Evolutionary conservation across 2,329 filamentous ascomycete genomes (phyloP), one percentile per base, ranked within the genome.

Genomic region (Apiospora pterosperma): DNA sequence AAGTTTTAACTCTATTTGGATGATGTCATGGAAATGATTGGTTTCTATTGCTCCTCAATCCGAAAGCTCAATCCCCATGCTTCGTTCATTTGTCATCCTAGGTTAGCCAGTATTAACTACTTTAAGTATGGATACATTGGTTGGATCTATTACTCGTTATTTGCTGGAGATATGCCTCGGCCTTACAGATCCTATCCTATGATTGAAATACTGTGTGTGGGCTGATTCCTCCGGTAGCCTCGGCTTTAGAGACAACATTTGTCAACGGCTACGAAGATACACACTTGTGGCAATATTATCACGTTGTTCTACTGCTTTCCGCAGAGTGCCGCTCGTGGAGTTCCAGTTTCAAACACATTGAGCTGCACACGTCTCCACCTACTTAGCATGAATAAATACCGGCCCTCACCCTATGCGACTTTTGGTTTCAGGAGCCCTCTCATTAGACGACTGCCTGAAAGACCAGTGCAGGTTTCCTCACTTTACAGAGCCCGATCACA

Each of bases 341-440:
- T 39, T 19, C 58, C 7, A 23, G 58, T 60, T 60, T 36, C 34
- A 23, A 38, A 39, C 58, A 25, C 58, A 23, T 60, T 23, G 34
- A 25, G 34, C 58, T 38, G 58, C 11, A 25, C n/a, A 38, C 21
- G 41, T 16, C 60, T 62, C 60, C 60, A 62, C 60, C 60, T 38
- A 62, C 60, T 41, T 38, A 62, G 60, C 60, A 62, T 62, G 60
- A 62, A 62, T 62, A 62, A 62, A 62, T 62, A 48, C 36, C 60
- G 12, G 8, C 28, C 38, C 16, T 39, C 36, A 19, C 14, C 28
- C n/a, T 23, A 36, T 42, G 36, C 39, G n/a, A 23, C 39, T 34
- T 48, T 23, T 44, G 21, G 25, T 23, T 44, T 34, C 38, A 42
- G 39, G 41, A 36, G 39, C 28, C 16, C 41, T 36, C 14, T 36